Conservation (phyloP, 306 rosid genomes). For the Ziziphus jujuba region DNA sequence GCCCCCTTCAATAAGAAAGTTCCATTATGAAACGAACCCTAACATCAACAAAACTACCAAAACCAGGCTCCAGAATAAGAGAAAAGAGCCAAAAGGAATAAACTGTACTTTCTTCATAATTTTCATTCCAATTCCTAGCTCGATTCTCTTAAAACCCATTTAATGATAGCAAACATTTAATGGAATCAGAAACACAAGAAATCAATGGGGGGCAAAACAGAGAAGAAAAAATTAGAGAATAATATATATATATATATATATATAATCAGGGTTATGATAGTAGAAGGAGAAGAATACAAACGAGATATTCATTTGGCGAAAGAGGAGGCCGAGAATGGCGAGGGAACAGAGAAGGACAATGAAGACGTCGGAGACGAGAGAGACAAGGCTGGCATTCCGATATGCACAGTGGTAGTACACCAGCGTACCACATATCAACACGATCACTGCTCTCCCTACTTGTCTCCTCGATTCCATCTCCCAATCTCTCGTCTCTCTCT, state of each 20-base stretch:
- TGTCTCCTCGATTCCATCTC: constrained; percentile 36
- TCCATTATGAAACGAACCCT: too few species aligned
- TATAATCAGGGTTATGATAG: background rate
- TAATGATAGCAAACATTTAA: too few species aligned
- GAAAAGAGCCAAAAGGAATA: too few species aligned
- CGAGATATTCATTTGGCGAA: constrained; percentile 78
- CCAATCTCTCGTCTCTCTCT: constrained; percentile 7
- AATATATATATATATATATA: too few species aligned
- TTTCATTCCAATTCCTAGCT: too few species aligned
- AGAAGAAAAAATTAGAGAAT: too few species aligned
- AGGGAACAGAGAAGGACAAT: constrained; percentile 93
- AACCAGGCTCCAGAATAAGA: too few species aligned
- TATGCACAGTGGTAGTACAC: constrained; percentile 88
- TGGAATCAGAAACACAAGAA: background rate
- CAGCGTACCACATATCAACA: constrained; percentile 56
- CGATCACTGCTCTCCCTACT: constrained; percentile 50
- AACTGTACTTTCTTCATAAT: too few species aligned
- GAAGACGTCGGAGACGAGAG: constrained; percentile 83
- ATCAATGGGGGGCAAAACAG: background rate
- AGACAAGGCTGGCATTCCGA: constrained; percentile 61
- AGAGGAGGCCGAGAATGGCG: constrained; percentile 95
- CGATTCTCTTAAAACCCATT: too few species aligned
- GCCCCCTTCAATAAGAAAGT: background rate
- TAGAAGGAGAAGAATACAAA: background rate
- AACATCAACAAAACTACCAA: too few species aligned